These are phyloP conservation scores for Fusarium marasasianum DNA, from an alignment of 2,329 filamentous ascomycete species.

Conservation along the genomic window DNA sequence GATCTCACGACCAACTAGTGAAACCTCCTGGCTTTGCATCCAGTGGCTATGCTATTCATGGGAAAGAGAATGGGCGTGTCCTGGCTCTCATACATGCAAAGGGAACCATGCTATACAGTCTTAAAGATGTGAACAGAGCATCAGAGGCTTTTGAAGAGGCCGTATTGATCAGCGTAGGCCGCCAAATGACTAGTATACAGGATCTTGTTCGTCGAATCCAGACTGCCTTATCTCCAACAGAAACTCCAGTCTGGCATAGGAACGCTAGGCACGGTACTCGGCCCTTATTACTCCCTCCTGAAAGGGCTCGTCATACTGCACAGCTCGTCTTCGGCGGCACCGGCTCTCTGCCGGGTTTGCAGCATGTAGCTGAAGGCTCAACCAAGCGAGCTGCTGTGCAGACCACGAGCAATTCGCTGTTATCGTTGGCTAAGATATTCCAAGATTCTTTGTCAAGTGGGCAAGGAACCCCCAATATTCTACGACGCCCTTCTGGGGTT, in stretches of 20 bases:
- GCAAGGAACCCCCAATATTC: slow-evolving; percentile 61
- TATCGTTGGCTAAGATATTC: slow-evolving; percentile 96
- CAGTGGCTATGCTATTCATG: slow-evolving; percentile 81
- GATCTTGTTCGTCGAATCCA: slow-evolving; percentile 84
- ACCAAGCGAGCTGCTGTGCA: slow-evolving; percentile 84
- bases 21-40: slow-evolving; percentile 46
- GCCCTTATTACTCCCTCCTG: slow-evolving; percentile 83
- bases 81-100: slow-evolving; percentile 96
- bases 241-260: slow-evolving; percentile 16
- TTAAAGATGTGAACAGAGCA: slow-evolving; percentile 83
- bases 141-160: slow-evolving; percentile 94
- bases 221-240: slow-evolving; percentile 65
- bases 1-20: slow-evolving; percentile 28
- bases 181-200: slow-evolving; percentile 74
- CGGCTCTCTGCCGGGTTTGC: slow-evolving; percentile 83
- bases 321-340: slow-evolving; percentile 80
- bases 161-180: slow-evolving; percentile 85
- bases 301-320: slow-evolving; percentile 83
- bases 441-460: slow-evolving; percentile 92
- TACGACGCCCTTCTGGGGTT: slow-evolving; percentile 77
- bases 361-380: slow-evolving; percentile 70
- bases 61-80: slow-evolving; percentile 89
- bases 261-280: slow-evolving; percentile 20
- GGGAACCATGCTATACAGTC: slow-evolving; percentile 95
- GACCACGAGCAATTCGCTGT: slow-evolving; percentile 92